phyloP scores from a whole-genome alignment of 345 rosid genomes.

The Rhodamnia argentea region DNA sequence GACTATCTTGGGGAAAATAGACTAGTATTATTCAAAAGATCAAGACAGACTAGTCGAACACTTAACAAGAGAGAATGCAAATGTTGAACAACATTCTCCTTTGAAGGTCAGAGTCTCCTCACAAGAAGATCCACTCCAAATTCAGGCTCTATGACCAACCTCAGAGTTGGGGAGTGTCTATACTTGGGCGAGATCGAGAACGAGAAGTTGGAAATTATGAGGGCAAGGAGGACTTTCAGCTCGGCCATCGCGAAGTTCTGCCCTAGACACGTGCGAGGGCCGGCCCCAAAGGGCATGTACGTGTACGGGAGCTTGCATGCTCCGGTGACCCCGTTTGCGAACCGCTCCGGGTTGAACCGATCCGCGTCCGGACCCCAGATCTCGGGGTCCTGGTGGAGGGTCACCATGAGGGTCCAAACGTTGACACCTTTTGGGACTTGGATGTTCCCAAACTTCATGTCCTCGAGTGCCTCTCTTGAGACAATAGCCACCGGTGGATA shows the following conservation, averaged over 20 bases:
- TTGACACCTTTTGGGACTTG: constrained; percentile 1
- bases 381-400: constrained; percentile 8
- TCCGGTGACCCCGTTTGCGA: constrained; percentile 9
- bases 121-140: constrained; percentile 6
- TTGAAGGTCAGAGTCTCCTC: not conserved
- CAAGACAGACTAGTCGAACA: not conserved
- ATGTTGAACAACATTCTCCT: not conserved
- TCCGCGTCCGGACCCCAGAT: constrained; percentile 21
- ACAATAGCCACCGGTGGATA: not conserved
- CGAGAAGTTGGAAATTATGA: constrained; percentile 13
- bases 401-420: constrained; percentile 1
- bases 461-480: constrained; percentile 1
- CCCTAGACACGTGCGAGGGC: constrained; percentile 18
- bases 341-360: constrained; percentile 18
- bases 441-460: constrained; percentile 4
- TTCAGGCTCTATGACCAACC: constrained; percentile 4
- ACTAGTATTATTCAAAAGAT: not conserved
- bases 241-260: constrained; percentile 17
- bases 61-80: too few relatives aligned
- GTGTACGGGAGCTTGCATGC: constrained; percentile 19
- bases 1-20: not conserved
- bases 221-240: constrained; percentile 16
- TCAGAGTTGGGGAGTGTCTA: constrained; percentile 11
- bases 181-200: constrained; percentile 21
- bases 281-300: constrained; percentile 20